phyloP scores from a whole-genome alignment of 768 basidiomycete genomes.

The Russula foetens region DNA sequence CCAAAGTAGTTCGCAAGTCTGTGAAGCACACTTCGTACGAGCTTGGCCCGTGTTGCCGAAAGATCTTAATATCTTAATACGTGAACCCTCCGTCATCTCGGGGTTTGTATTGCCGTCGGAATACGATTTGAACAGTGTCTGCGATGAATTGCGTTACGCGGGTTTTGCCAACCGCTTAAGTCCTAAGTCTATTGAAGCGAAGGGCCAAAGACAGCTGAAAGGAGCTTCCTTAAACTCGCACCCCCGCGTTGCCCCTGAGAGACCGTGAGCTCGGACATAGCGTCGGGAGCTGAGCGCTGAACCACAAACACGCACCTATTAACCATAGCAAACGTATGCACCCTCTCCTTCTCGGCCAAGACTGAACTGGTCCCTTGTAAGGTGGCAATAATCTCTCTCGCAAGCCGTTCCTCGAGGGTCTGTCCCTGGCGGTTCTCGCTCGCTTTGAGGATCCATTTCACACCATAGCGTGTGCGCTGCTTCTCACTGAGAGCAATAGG shows the following conservation, averaged over 20 bases:
- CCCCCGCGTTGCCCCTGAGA: constrained; percentile 15
- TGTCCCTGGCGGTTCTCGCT: constrained; percentile 49
- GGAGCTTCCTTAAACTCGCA: not conserved
- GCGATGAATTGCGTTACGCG: no score
- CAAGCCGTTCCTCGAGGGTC: constrained; percentile 60
- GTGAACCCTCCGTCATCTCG: not conserved
- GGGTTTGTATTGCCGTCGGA: no score
- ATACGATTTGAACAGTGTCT: no score
- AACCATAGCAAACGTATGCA: constrained; percentile 64
- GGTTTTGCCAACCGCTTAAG: not conserved
- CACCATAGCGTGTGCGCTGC: constrained; percentile 63
- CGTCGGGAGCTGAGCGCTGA: not conserved
- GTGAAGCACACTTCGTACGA: not conserved
- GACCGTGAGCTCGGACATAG: not conserved
- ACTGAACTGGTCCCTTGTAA: constrained; percentile 54
- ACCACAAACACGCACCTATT: constrained; percentile 65
- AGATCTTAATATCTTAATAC: no score
- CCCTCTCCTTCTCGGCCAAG: constrained; percentile 49
- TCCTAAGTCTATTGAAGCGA: not conserved
- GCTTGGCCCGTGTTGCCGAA: not conserved
- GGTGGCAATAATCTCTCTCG: constrained; percentile 67
- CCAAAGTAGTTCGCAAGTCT: not conserved
- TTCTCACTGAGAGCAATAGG: constrained; percentile 74
- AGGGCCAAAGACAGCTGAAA: not conserved
- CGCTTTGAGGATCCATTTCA: constrained; percentile 64